Evolutionary conservation across 805 yeast genomes (phyloP), one percentile per base, ranked within the genome.

Genomic region (Metschnikowia peoriensis): DNA sequence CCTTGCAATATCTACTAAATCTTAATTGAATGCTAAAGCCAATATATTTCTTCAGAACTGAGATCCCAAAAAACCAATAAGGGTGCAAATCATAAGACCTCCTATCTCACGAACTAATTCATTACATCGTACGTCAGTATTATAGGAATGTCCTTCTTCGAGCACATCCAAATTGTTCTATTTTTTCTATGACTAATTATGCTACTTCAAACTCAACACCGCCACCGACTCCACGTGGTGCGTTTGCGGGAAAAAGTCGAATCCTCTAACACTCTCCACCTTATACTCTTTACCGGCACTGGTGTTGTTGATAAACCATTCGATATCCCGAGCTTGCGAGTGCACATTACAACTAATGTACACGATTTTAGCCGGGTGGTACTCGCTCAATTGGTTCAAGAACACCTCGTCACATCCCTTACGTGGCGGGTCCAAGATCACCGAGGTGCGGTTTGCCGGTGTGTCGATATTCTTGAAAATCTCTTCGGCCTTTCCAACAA

Each of bases 311-410:
- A 92, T 68, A 64, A 94, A 88, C 75, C 84, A 91, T 60, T 89
- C 93, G 44, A 94, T 67, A 67, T 94, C 99, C 61, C 98, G 78
- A 5, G 98, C 98, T 70, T 94, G 99, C 16, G 97, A 89, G 72
- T 93, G 97, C 46, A 94, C 99, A 66, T 94, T 94, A 76, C 99
- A 94, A 56, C 97, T 89, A 52, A 94, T 88, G 71, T 94, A 94
- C n/a, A 94, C 96, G 50, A 94, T 83, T 61, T 85, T 84, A 14
- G 87, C 87, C 2, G 99, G 98, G 56, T 81, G 76, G 70, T 88
- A 94, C 17, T 77, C 89, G 17, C 94, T 80, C 52, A 94, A 76
- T 72, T 94, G 99, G 59, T 86, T 83, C 69, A 94, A 76, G 65
- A 94, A 94, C 9, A 83, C 83, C 47, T 84, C 88, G 68, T 92